phyloP scores from a whole-genome alignment of 2,329 filamentous ascomycete species.

The Aspergillus texensis region DNA sequence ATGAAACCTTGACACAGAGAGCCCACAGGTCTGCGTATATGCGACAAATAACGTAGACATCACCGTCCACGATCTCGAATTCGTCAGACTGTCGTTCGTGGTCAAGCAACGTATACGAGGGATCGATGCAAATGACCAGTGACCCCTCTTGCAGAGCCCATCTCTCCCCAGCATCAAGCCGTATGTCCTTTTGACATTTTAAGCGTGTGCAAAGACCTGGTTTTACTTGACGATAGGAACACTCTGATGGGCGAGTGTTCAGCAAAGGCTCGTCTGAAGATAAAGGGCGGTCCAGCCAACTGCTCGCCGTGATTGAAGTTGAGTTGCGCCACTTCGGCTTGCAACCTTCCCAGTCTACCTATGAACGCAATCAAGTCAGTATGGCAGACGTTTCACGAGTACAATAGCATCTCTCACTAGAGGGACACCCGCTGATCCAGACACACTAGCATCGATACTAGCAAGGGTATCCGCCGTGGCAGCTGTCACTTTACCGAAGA shows the following conservation, averaged over 20 bases:
- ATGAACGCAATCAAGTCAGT: neutral
- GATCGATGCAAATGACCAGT: slow-evolving; percentile 30
- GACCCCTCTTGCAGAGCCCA: slow-evolving; percentile 36
- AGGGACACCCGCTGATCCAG: slow-evolving; percentile 15
- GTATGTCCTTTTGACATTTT: slow-evolving; percentile 29
- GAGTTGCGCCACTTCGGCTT: neutral
- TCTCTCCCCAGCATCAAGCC: slow-evolving; percentile 23
- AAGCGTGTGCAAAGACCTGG: slow-evolving; percentile 24
- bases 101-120: slow-evolving; percentile 24
- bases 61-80: slow-evolving; percentile 31
- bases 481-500: slow-evolving; percentile 6
- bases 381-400: neutral
- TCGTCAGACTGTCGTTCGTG: slow-evolving; percentile 26
- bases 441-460: neutral
- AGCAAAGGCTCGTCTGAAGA: neutral
- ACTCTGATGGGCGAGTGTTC: slow-evolving; percentile 3
- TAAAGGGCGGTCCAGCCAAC: neutral
- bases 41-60: slow-evolving; percentile 33
- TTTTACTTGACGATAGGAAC: slow-evolving; percentile 21
- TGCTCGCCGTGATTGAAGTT: neutral
- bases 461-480: slow-evolving; percentile 4
- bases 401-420: slow-evolving; percentile 12
- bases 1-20: slow-evolving; percentile 32
- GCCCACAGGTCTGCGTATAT: slow-evolving; percentile 40
- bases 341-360: slow-evolving; percentile 4